Base-by-base conservation (phyloP, 2,329 filamentous ascomycete species). In the Ophiognomonia clavigignenti-juglandacearum region DNA sequence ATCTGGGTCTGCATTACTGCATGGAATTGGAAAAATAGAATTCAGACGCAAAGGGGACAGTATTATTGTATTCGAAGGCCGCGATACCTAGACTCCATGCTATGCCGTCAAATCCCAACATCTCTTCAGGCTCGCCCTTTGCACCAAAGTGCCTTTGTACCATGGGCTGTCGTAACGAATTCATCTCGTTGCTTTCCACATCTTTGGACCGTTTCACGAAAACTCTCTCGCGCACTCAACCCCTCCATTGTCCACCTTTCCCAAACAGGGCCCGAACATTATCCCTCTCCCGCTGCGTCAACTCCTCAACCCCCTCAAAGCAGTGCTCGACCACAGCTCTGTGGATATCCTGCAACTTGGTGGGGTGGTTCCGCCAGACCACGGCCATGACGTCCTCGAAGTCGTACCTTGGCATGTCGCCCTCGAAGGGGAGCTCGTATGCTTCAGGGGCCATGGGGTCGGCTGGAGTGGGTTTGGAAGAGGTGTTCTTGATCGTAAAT, bases 261-360 rank as follows among this genome's bases (percentile, higher is more conserved):
- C 20, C 29, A 13, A 48, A 35, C n/a, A 44, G 16, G 26, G 24
- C 29, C 10, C 35, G 23, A 14, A 35, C 46, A 16, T 20, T 23
- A 6, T 23, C 40, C 16, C 38, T 20, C 34, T 36, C 34, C 18
- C 20, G 11, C 18, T 20, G 26, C 2, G 46, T 48, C 40, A 29
- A 27, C 34, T 44, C 36, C 16, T 44, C 27, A 27, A 48, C 35
- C 22, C 27, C 27, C 27, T 35, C 40, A 27, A 41, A 48, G n/a
- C 29, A 8, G 19, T 31, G 23, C 22, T 29, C 35, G 9, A 32
- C 23, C 6, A 41, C 46, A 13, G 46, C 46, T 19, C 18, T 27
- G 35, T 41, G 39, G 40, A 48, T 31, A 16, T 5, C 19, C 29
- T n/a, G 36, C 24, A 48, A 36, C 40, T 20, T 24, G 18, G 31